phyloP scores from a whole-genome alignment of 1,284 basidiomycete species.

The Ceratobasidium sp. region DNA sequence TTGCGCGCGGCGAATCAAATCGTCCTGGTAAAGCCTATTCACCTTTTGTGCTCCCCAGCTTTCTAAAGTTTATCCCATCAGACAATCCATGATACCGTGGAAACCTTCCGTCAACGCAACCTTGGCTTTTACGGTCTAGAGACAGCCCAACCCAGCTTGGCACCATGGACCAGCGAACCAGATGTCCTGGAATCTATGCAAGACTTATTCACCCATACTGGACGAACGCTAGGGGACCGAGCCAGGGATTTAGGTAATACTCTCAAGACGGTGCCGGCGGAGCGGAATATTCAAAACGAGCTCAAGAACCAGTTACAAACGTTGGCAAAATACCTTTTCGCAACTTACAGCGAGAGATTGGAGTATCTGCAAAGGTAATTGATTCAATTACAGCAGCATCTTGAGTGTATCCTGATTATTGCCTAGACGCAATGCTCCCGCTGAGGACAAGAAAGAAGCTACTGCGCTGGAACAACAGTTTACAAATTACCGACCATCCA shows the following conservation, averaged over 20 bases:
- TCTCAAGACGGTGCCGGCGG: conserved; percentile 43
- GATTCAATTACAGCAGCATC: background rate
- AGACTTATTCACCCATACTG: conserved; percentile 75
- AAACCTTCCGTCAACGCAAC: conserved; percentile 72
- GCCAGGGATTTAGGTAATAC: conserved; percentile 55
- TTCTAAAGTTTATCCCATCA: background rate
- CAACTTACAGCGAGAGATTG: conserved; percentile 50
- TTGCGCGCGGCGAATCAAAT: conserved; percentile 77
- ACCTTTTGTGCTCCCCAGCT: background rate
- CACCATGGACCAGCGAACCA: conserved; percentile 84
- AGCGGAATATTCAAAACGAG: conserved; percentile 46
- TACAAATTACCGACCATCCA: conserved; percentile 68
- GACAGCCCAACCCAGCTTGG: conserved; percentile 61
- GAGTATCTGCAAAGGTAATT: conserved; percentile 47
- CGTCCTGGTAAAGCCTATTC: conserved; percentile 60
- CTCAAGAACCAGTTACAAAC: conserved; percentile 51
- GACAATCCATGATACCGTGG: background rate
- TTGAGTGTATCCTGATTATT: background rate
- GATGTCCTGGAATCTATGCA: conserved; percentile 72
- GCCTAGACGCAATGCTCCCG: conserved; percentile 35
- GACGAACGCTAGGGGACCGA: conserved; percentile 54
- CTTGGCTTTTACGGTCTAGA: conserved; percentile 73
- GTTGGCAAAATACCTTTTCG: conserved; percentile 50
- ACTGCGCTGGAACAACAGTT: conserved; percentile 70
- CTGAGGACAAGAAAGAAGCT: conserved; percentile 57